phyloP scores from a whole-genome alignment of 2,329 filamentous ascomycete genomes.

The Nigrospora osmanthi region DNA sequence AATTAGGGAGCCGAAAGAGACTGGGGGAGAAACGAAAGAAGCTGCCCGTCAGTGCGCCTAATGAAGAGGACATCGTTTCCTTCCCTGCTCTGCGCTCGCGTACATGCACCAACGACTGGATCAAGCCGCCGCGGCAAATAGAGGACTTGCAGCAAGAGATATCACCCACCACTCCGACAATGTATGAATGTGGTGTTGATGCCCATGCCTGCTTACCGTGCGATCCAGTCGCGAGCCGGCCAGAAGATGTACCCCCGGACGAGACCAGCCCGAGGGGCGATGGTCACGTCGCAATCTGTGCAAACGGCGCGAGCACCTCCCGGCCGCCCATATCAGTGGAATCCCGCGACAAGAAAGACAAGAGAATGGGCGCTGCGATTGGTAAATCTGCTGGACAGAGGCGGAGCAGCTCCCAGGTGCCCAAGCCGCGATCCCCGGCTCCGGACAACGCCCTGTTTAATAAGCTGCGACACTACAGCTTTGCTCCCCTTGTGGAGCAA shows the following conservation, averaged over 20 bases:
- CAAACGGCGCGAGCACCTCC: neutral
- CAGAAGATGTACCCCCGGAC: neutral
- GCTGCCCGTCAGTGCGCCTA: neutral
- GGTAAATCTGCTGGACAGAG: slow-evolving; percentile 9
- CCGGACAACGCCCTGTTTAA: slow-evolving; percentile 8
- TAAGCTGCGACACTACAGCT: slow-evolving; percentile 16
- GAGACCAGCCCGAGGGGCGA: slow-evolving; percentile 3
- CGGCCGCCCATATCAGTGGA: neutral
- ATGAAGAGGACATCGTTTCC: slow-evolving; percentile 8
- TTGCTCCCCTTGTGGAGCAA: slow-evolving; percentile 16
- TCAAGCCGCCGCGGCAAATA: slow-evolving; percentile 13
- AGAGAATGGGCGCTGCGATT: slow-evolving; percentile 9
- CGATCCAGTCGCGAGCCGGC: neutral
- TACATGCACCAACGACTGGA: slow-evolving; percentile 17
- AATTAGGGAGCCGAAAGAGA: neutral
- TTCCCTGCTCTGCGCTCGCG: slow-evolving; percentile 17
- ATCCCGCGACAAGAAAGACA: neutral
- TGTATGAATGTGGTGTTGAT: slow-evolving; percentile 17
- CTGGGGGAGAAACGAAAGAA: neutral
- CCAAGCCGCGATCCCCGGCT: neutral
- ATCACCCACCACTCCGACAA: neutral
- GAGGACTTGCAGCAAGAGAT: slow-evolving; percentile 2
- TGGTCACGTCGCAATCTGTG: neutral
- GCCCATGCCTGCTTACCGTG: slow-evolving; percentile 10
- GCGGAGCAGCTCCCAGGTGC: slow-evolving; percentile 7